Evolutionary conservation across 2,329 filamentous ascomycete genomes (phyloP).

Genomic region (Tolypocladium album): DNA sequence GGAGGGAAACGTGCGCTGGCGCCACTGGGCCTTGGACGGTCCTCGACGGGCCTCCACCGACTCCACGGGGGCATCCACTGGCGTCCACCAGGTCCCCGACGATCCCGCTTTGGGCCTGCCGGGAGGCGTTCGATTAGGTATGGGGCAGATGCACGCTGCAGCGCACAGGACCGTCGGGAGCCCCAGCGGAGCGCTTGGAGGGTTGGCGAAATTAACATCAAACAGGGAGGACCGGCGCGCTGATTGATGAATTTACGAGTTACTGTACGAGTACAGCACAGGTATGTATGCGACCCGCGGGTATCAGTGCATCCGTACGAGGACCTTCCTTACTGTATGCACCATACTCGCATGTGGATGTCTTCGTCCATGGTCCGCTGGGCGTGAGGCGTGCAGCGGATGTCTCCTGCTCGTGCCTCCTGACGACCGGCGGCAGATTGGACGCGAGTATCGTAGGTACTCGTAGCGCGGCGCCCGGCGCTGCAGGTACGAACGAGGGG

Average conservation of each 20-base stretch:
- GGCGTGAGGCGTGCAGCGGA: no score
- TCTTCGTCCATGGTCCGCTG: no score
- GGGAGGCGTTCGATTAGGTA: constrained; percentile 1
- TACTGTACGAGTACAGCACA: neutral
- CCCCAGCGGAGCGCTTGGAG: neutral
- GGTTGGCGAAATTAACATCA: constrained; percentile 4
- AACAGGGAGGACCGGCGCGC: neutral
- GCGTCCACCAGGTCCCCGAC: neutral
- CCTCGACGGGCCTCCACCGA: neutral
- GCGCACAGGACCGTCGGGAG: neutral
- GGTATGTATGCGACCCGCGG: neutral
- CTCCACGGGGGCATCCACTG: neutral
- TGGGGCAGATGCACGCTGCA: neutral
- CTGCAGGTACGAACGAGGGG: neutral
- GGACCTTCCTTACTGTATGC: no score
- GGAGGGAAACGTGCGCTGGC: neutral
- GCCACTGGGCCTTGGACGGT: neutral
- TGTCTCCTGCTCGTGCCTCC: no score
- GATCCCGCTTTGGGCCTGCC: constrained; percentile 4
- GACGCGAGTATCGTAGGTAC: no score
- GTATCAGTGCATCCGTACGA: no score
- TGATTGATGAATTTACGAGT: neutral
- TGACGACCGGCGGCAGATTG: neutral
- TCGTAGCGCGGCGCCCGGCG: neutral
- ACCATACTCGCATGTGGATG: no score